phyloP scores from a whole-genome alignment of 169 alveolate genomes.

The Babesia ovis region DNA sequence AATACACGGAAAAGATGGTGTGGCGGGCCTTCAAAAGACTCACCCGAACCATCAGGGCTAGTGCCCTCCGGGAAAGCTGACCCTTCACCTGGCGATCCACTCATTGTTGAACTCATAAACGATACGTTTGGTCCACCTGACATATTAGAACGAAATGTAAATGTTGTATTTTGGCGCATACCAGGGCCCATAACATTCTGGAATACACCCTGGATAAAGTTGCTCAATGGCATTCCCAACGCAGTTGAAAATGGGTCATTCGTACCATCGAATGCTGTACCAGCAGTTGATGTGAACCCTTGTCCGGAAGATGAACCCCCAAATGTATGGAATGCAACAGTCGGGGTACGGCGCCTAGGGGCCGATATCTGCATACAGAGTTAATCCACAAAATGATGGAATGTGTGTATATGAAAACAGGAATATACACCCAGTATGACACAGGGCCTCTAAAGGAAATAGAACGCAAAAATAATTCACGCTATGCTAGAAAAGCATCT shows the following conservation, averaged over 20 bases:
- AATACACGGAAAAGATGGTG: slow-evolving; percentile 7
- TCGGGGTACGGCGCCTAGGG: background rate
- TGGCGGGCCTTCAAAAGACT: background rate
- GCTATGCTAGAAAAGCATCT: no score
- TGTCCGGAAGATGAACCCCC: background rate
- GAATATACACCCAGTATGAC: no score
- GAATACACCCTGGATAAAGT: slow-evolving; percentile 36
- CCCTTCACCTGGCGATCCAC: background rate
- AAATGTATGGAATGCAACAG: background rate
- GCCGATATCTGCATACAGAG: slow-evolving; percentile 4
- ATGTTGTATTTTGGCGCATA: background rate
- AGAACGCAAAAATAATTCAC: no score
- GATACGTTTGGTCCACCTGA: background rate
- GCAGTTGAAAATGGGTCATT: slow-evolving; percentile 42
- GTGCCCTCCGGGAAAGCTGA: background rate
- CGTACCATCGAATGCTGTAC: background rate
- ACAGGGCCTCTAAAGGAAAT: no score
- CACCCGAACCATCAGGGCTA: background rate
- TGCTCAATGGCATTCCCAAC: slow-evolving; percentile 52
- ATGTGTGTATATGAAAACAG: no score
- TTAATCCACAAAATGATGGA: no score
- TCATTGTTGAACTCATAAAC: background rate
- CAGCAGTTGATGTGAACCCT: background rate
- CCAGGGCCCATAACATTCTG: slow-evolving; percentile 23
- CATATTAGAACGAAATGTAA: slow-evolving; percentile 6